Evolutionary conservation across 202 grass and related monocot genomes (phyloP).

Genomic region (Elaeis oleifera): DNA sequence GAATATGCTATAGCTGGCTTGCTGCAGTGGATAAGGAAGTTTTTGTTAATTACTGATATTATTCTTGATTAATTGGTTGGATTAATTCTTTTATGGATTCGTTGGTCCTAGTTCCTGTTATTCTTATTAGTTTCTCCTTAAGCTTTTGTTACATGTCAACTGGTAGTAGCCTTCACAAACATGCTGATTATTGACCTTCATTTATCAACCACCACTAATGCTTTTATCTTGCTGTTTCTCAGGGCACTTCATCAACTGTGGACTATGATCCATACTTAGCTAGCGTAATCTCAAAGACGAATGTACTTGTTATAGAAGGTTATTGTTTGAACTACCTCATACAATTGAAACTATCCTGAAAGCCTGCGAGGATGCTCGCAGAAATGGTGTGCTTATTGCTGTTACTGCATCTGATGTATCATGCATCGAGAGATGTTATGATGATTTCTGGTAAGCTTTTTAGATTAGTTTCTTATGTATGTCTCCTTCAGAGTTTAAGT

Average conservation of each 20-base stretch:
- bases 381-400: constrained; percentile 71
- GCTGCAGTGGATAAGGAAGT: too few relatives aligned
- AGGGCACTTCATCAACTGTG: constrained; percentile 89
- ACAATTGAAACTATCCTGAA: constrained; percentile 84
- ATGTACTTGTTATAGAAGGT: constrained; percentile 75
- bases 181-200: neutral
- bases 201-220: neutral
- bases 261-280: constrained; percentile 76
- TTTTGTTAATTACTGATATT: too few relatives aligned
- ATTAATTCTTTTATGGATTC: too few relatives aligned
- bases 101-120: too few relatives aligned
- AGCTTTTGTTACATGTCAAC: too few relatives aligned
- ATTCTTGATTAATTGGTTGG: too few relatives aligned
- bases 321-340: constrained; percentile 83
- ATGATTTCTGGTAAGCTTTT: constrained; percentile 68
- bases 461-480: neutral
- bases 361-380: constrained; percentile 80
- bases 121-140: too few relatives aligned
- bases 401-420: constrained; percentile 90
- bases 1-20: too few relatives aligned
- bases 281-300: constrained; percentile 65
- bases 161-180: too few relatives aligned
- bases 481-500: too few relatives aligned
- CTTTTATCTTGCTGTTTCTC: constrained; percentile 21
- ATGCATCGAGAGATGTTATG: constrained; percentile 79